Conservation (phyloP, 106 monocot species). For the Dendrobium nobile region DNA sequence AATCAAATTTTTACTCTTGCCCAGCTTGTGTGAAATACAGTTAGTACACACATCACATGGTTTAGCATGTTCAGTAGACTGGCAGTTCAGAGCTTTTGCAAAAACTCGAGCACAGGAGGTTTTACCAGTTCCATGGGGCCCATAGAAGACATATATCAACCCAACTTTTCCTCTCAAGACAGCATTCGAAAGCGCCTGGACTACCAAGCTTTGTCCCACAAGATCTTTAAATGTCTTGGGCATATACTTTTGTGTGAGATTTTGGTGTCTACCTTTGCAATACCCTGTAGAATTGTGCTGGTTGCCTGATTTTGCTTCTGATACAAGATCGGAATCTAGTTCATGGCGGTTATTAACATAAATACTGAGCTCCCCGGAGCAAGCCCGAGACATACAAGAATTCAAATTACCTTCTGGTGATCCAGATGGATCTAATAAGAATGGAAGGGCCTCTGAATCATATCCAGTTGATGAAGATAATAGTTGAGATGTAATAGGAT, state of each 20-base stretch:
- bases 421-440: conserved; percentile 49
- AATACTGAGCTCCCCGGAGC: conserved; percentile 60
- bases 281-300: conserved; percentile 10
- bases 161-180: conserved; percentile 72
- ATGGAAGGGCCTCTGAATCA: conserved; percentile 71
- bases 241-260: conserved; percentile 82
- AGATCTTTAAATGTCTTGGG: conserved; percentile 85
- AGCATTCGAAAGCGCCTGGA: conserved; percentile 91
- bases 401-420: conserved; percentile 35
- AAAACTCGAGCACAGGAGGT: conserved; percentile 91
- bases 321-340: conserved; percentile 44
- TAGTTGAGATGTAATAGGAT: conserved; percentile 25
- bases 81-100: conserved; percentile 85
- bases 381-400: conserved; percentile 23
- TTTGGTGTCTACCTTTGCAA: conserved; percentile 36
- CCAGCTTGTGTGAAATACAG: conserved; percentile 66
- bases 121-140: conserved; percentile 93
- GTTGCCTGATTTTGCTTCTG: conserved; percentile 39
- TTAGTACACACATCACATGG: conserved; percentile 76
- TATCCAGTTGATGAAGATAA: conserved; percentile 53
- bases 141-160: conserved; percentile 81
- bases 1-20: conserved; percentile 54
- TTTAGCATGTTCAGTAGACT: conserved; percentile 39
- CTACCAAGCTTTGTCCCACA: conserved; percentile 86
- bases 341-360: conserved; percentile 39